Percentiles rank a stretch among this genome's conserved stretches.
Evolutionary conservation across 495 filamentous ascomycete species (phyloP).

Genomic region (Hyaloscypha bicolor): DNA sequence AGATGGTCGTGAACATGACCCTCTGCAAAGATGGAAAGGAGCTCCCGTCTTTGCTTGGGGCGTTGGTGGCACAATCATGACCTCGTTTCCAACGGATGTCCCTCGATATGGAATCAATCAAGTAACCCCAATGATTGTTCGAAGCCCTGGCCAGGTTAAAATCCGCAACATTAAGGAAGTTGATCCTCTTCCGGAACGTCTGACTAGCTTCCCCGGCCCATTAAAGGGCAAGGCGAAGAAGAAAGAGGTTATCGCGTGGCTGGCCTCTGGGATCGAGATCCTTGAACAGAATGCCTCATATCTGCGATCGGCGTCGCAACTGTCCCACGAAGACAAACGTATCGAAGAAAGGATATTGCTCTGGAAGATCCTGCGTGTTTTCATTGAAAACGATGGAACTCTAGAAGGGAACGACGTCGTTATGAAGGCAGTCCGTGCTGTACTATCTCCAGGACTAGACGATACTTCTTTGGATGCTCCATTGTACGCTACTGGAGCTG

Average conservation of each 20-base stretch:
- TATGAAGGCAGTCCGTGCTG: conserved; percentile 69
- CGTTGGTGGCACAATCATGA: conserved; percentile 78
- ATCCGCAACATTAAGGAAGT: conserved; percentile 69
- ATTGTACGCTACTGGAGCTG: conserved; percentile 38
- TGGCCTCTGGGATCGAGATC: conserved; percentile 69
- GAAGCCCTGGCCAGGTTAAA: conserved; percentile 83
- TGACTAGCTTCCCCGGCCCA: conserved; percentile 87
- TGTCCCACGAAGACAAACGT: conserved; percentile 62
- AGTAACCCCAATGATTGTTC: conserved; percentile 73
- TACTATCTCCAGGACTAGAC: conserved; percentile 68
- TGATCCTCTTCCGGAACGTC: conserved; percentile 65
- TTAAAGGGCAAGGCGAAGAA: conserved; percentile 89
- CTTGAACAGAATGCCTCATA: conserved; percentile 60
- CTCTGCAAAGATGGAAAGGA: conserved; percentile 86
- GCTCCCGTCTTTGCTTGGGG: conserved; percentile 85
- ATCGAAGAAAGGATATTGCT: conserved; percentile 81
- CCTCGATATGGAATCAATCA: conserved; percentile 81
- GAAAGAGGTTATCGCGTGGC: conserved; percentile 87
- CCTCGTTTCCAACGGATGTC: conserved; percentile 85
- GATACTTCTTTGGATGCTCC: conserved; percentile 33
- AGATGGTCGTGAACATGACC: conserved; percentile 80
- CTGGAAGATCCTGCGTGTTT: conserved; percentile 80
- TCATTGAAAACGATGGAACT: conserved; percentile 85
- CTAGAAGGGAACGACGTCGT: conserved; percentile 74
- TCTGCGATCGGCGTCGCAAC: conserved; percentile 33